Percentiles rank a stretch among this genome's conserved stretches.
These are phyloP conservation scores for Grosmannia huntii DNA, from an alignment of 2,329 filamentous ascomycete genomes.

Conservation along the genomic window DNA sequence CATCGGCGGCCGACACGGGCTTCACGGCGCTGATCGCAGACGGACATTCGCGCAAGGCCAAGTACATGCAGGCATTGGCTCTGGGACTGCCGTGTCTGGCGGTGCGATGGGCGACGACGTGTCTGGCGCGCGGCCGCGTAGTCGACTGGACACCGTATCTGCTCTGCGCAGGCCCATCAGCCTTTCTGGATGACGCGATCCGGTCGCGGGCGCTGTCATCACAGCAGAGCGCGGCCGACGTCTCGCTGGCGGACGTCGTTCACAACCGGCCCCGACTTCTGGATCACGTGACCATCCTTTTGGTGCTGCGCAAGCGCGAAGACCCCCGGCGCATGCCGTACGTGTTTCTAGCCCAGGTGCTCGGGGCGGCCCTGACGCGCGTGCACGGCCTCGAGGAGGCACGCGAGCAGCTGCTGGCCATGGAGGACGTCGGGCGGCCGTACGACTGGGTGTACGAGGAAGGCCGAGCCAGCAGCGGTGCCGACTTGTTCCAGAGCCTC, in stretches of 20 bases:
- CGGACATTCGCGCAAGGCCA: constrained; percentile 70
- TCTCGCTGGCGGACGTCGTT: constrained; percentile 45
- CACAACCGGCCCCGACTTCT: constrained; percentile 50
- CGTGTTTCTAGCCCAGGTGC: constrained; percentile 64
- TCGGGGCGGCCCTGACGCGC: constrained; percentile 60
- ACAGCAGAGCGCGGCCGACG: constrained; percentile 25
- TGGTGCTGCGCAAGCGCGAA: constrained; percentile 58
- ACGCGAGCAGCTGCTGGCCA: constrained; percentile 39
- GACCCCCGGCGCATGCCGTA: constrained; percentile 54
- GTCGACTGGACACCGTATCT: constrained; percentile 72
- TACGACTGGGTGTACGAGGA: constrained; percentile 78
- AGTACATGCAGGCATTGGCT: constrained; percentile 90
- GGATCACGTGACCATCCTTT: constrained; percentile 50
- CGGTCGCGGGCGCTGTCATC: constrained; percentile 57
- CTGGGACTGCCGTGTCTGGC: constrained; percentile 79
- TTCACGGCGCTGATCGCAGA: constrained; percentile 84
- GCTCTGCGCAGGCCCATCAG: constrained; percentile 71
- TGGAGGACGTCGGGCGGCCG: constrained; percentile 29
- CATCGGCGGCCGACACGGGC: constrained; percentile 40
- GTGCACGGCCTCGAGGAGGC: constrained; percentile 56
- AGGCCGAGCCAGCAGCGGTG: constrained; percentile 31
- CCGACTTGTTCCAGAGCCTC: not conserved
- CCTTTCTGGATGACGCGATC: constrained; percentile 61
- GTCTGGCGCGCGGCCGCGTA: constrained; percentile 45
- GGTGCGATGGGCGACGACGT: constrained; percentile 67